Base-by-base conservation (phyloP, 1,284 basidiomycete genomes). In the Leccinum griseonigrum region DNA sequence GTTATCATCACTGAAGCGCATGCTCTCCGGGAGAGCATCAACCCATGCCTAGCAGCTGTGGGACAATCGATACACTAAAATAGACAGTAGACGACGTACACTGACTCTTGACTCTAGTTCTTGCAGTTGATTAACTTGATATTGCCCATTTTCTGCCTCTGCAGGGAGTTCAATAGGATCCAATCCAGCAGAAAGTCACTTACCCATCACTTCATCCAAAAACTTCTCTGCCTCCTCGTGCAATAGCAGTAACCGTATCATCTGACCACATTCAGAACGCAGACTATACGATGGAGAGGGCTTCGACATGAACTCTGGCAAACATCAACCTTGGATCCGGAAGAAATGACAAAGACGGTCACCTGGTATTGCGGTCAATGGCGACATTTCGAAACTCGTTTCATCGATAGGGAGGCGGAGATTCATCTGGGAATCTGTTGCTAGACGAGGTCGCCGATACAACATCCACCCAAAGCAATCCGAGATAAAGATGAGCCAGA, bases 381-480 rank as follows among this genome's bases (percentile, higher is more conserved):
- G 74, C 16, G 77, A 83, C 50, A 92, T 75, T 72, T 92, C 90
- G 67, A 92, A 92, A 68, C 83, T 86, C 11, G 88, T 85, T 72
- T 92, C 90, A 70, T 91, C 89, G 7, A 85, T 83, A 18, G 90
- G 90, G 38, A 92, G 77, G 48, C 87, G 83, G 43, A 91, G 78
- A 57, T 80, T 82, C 62, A 88, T 75, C 65, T 90, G 86, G 16
- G 75, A 75, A 36, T 84, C 83, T 50, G 77, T 79, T 61, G 83
- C 79, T 14, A 78, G 73, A 54, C 81, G 78, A 18, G 78, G 76
- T 60, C 80, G 81, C 69, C 80, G 80, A 69, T 81, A 83, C 65
- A 82, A 79, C 60, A 84, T 79, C 61, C 79, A 78, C 31, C 76
- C 73, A 62, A 82, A 75, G 64, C 81, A 76, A 69, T 86, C 84